Conservation (phyloP, 164 flowering plant species). For the Magnolia changhungtana region DNA sequence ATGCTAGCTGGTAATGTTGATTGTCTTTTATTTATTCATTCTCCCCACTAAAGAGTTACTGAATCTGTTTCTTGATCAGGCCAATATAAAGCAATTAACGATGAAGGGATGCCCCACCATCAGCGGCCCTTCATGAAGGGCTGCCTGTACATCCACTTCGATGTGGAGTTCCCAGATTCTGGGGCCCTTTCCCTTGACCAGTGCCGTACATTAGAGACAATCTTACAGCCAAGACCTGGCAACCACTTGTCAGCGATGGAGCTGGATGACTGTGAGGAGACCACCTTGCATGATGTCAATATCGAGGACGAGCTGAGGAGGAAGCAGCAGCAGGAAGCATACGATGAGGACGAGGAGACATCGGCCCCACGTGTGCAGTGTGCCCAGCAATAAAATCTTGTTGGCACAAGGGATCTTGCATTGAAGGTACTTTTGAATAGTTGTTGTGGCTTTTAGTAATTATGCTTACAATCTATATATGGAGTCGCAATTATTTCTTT, state of each 20-base stretch:
- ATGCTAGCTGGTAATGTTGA: not conserved
- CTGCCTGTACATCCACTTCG: conserved; percentile 50
- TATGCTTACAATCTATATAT: too few relatives aligned
- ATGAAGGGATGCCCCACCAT: conserved; percentile 69
- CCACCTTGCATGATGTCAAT: conserved; percentile 58
- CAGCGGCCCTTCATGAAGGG: conserved; percentile 68
- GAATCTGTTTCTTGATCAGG: conserved; percentile 23
- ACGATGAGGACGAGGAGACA: conserved; percentile 49
- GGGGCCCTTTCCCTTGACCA: conserved; percentile 45
- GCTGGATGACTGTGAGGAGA: conserved; percentile 61
- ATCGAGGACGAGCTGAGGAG: conserved; percentile 56
- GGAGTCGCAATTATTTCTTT: too few relatives aligned
- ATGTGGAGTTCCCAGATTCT: conserved; percentile 58
- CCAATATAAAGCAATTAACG: conserved; percentile 57
- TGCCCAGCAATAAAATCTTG: conserved; percentile 49
- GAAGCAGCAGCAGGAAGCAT: conserved; percentile 47
- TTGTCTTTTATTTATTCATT: not conserved
- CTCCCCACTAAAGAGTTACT: not conserved
- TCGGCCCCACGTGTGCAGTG: conserved; percentile 52
- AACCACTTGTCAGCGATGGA: conserved; percentile 43
- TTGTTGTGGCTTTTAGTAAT: too few relatives aligned
- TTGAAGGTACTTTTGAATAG: not conserved
- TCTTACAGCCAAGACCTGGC: conserved; percentile 35
- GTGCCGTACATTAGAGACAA: conserved; percentile 31
- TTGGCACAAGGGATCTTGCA: not conserved